Evolutionary conservation across 2,329 filamentous ascomycete genomes (phyloP).

Genomic region (Orbilia javanica): DNA sequence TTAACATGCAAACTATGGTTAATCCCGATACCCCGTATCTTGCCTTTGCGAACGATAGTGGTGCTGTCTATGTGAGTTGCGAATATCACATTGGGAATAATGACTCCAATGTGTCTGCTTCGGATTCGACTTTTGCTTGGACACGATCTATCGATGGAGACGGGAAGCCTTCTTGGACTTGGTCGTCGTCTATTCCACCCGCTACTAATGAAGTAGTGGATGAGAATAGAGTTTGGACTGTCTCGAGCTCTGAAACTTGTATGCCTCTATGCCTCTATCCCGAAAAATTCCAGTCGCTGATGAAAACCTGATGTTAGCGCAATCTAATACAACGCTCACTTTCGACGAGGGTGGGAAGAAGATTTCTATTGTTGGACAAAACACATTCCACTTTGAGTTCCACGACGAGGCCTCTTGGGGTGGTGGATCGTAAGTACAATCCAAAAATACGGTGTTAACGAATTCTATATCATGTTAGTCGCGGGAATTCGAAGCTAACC

Average conservation of each 20-base stretch:
- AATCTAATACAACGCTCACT: background rate
- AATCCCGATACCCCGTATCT: background rate
- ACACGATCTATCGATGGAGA: background rate
- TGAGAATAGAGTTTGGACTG: background rate
- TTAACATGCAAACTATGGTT: background rate
- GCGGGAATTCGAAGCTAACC: background rate
- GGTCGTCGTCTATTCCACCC: background rate
- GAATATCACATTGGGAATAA: background rate
- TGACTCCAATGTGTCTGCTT: background rate
- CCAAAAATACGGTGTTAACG: background rate
- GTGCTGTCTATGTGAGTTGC: background rate
- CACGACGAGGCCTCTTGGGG: constrained; percentile 4
- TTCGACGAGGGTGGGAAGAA: background rate
- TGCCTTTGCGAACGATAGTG: background rate
- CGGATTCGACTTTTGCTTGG: background rate
- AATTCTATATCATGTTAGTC: background rate
- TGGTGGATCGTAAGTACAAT: constrained; percentile 1
- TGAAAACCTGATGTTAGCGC: background rate
- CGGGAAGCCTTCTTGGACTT: background rate
- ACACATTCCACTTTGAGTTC: background rate
- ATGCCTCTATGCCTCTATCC: background rate
- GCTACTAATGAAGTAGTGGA: background rate
- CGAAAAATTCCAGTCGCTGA: background rate
- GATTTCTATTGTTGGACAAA: background rate
- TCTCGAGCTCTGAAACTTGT: constrained; percentile 1